A percentile compares a stretch with the other conserved stretches of the same genome.
These are phyloP conservation scores for Ceratocystis colombiana DNA, from an alignment of 2,329 filamentous ascomycete genomes.

Conservation along the genomic window DNA sequence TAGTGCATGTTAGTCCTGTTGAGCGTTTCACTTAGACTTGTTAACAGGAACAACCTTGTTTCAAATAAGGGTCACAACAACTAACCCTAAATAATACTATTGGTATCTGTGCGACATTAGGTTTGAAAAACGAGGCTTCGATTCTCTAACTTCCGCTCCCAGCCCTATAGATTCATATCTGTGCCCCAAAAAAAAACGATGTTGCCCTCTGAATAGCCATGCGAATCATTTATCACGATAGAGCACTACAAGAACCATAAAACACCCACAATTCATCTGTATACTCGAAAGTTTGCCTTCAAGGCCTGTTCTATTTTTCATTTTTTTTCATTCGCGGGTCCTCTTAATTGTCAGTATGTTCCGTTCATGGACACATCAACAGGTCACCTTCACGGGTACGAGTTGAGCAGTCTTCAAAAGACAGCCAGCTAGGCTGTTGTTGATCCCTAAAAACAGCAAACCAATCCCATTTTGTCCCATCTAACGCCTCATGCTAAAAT, in stretches of 20 bases:
- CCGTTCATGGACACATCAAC: constrained; percentile 13
- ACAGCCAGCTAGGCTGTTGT: constrained; percentile 23
- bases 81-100: background rate
- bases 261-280: background rate
- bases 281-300: constrained; percentile 16
- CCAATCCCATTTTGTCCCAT: constrained; percentile 24
- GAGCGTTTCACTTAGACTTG: background rate
- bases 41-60: constrained; percentile 2
- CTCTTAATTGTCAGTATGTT: constrained; percentile 12
- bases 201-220: background rate
- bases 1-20: background rate
- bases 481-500: constrained; percentile 24
- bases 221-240: constrained; percentile 1
- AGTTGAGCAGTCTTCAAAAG: constrained; percentile 15
- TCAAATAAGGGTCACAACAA: background rate
- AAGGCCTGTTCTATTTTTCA: constrained; percentile 16
- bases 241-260: background rate
- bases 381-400: constrained; percentile 19
- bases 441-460: constrained; percentile 24
- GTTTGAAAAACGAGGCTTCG: too few species aligned
- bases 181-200: too few species aligned
- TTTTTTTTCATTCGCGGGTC: constrained; percentile 19
- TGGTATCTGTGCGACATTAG: background rate
- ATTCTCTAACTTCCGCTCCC: too few species aligned
- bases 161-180: too few species aligned